phyloP scores from a whole-genome alignment of 352 stramenopile genomes.

The Globisporangium iwayamae region DNA sequence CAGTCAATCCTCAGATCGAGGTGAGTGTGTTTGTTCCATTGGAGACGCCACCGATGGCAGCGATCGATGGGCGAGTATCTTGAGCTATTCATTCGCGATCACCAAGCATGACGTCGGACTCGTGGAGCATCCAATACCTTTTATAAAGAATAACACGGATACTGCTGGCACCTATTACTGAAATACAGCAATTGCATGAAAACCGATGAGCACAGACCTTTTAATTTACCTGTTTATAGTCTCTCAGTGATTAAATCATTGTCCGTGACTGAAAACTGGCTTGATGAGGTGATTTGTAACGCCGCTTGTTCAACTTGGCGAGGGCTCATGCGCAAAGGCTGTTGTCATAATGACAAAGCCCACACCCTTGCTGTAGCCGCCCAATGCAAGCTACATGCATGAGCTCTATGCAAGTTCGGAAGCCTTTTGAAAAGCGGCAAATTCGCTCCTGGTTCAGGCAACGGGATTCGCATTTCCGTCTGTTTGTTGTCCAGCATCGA shows the following conservation, averaged over 20 bases:
- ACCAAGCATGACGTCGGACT: too few species aligned
- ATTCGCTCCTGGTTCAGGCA: background rate
- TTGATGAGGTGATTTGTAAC: conserved; percentile 3
- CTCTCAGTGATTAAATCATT: background rate
- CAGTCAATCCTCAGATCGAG: background rate
- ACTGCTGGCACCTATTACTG: background rate
- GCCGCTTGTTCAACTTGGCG: conserved; percentile 3
- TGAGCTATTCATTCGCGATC: too few species aligned
- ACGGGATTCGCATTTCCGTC: background rate
- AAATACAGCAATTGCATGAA: too few species aligned
- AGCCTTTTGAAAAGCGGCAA: too few species aligned
- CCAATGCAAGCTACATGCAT: background rate
- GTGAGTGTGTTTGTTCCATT: background rate
- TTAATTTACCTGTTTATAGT: background rate
- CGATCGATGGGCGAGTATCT: too few species aligned
- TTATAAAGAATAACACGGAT: background rate
- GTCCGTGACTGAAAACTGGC: background rate
- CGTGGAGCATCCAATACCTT: background rate
- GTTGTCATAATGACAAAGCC: too few species aligned
- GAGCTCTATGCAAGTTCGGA: background rate
- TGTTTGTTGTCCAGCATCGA: background rate
- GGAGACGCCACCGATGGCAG: background rate
- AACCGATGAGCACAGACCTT: too few species aligned
- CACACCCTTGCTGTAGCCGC: background rate
- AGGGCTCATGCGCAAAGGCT: background rate